phyloP scores from a whole-genome alignment of 2,329 filamentous ascomycete genomes.

The Pestalotiopsis fici region DNA sequence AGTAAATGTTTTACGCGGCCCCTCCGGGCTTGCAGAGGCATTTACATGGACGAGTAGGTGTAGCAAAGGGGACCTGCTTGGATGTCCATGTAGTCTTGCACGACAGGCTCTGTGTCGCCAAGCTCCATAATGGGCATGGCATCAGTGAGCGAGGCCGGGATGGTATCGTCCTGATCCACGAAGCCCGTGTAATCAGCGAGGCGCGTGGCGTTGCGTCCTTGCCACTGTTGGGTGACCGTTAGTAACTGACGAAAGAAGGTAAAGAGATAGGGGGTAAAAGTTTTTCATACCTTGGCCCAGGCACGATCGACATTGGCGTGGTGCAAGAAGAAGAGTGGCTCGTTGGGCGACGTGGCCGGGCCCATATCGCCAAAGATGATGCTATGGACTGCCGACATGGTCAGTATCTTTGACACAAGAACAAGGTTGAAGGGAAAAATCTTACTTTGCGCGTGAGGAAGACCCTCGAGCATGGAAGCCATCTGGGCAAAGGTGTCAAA shows the following conservation, averaged over 20 bases:
- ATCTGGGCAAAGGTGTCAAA: constrained; percentile 21
- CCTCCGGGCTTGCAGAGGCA: too few relatives aligned
- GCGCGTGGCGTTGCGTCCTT: constrained; percentile 25
- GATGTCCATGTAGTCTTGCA: constrained; percentile 16
- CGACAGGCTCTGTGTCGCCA: constrained; percentile 10
- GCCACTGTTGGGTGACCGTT: constrained; percentile 21
- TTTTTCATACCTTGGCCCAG: constrained; percentile 19
- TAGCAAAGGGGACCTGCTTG: constrained; percentile 14
- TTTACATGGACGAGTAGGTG: constrained; percentile 11
- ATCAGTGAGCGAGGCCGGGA: constrained; percentile 20
- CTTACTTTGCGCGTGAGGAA: constrained; percentile 1
- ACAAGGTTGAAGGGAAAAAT: not conserved
- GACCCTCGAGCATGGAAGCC: not conserved
- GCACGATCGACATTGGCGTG: constrained; percentile 25
- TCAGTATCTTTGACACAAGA: not conserved
- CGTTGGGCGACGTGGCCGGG: constrained; percentile 12
- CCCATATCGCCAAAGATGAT: constrained; percentile 13
- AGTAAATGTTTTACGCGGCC: too few relatives aligned
- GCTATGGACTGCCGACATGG: constrained; percentile 1
- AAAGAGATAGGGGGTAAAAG: not conserved
- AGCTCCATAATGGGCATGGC: constrained; percentile 28
- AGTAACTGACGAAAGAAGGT: not conserved
- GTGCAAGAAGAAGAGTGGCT: constrained; percentile 27
- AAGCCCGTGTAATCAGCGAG: constrained; percentile 5
- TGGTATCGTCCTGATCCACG: not conserved